phyloP scores from a whole-genome alignment of 371 early-diverging fungal species.

The Apophysomyces sp. region DNA sequence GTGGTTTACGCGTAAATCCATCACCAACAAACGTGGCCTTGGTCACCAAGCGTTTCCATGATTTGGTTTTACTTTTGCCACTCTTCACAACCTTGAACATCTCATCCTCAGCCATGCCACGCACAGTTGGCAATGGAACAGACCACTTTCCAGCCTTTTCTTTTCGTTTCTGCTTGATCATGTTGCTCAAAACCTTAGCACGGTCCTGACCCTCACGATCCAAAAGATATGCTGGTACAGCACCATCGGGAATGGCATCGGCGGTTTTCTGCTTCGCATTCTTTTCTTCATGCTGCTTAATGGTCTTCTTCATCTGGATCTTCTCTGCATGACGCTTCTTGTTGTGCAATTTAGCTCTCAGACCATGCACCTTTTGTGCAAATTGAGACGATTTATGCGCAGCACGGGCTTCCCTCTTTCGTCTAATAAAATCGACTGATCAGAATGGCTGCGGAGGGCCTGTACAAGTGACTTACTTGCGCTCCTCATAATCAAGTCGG shows the following conservation, averaged over 20 bases:
- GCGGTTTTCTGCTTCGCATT: conserved; percentile 88
- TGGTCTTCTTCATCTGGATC: conserved; percentile 99
- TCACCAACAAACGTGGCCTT: conserved; percentile 99
- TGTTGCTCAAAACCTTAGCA: conserved; percentile 97
- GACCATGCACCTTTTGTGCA: conserved; percentile 97
- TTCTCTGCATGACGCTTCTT: conserved; percentile 99
- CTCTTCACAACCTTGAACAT: conserved; percentile 98
- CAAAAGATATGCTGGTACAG: conserved; percentile 98
- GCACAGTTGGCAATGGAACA: conserved; percentile 98
- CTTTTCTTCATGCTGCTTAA: conserved; percentile 97
- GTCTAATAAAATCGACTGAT: conserved; percentile 49
- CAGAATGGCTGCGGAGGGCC: not conserved
- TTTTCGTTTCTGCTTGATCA: conserved; percentile 99
- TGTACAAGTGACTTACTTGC: conserved; percentile 83
- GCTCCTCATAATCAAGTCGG: conserved; percentile 95
- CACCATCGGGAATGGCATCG: conserved; percentile 91
- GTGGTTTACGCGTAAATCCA: conserved; percentile 99
- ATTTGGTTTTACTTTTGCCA: conserved; percentile 94
- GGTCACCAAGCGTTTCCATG: conserved; percentile 99
- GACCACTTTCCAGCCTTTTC: conserved; percentile 99
- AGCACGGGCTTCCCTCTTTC: conserved; percentile 96
- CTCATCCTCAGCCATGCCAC: conserved; percentile 99
- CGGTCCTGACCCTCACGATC: conserved; percentile 98
- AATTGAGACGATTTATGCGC: conserved; percentile 89
- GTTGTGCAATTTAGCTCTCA: conserved; percentile 99